Percentiles rank a stretch among this genome's conserved stretches.
Evolutionary conservation across 2,329 filamentous ascomycete genomes (phyloP).

Genomic region (Sporothrix schenckii): DNA sequence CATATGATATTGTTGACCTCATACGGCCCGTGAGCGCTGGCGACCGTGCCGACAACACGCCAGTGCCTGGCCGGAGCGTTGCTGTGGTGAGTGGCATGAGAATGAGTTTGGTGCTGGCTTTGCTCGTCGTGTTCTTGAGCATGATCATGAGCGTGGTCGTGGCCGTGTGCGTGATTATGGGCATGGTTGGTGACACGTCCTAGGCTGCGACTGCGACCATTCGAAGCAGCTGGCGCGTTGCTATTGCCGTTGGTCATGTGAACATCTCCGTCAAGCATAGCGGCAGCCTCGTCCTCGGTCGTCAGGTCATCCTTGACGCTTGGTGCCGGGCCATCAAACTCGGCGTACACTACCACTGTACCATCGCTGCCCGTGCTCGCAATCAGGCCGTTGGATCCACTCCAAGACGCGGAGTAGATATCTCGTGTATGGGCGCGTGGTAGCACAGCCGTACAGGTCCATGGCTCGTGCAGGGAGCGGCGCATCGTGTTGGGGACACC

Average conservation of each 20-base stretch:
- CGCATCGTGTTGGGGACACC: conserved; percentile 90
- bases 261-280: conserved; percentile 33
- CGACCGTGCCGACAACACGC: conserved; percentile 68
- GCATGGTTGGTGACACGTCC: conserved; percentile 35
- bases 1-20: conserved; percentile 92
- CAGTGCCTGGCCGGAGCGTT: conserved; percentile 54
- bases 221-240: neutral
- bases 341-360: conserved; percentile 75
- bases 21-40: conserved; percentile 84
- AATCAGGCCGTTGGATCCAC: conserved; percentile 71
- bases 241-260: conserved; percentile 27
- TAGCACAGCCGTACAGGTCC: conserved; percentile 75
- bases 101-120: neutral
- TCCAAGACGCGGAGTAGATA: conserved; percentile 86
- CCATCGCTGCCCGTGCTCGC: conserved; percentile 92
- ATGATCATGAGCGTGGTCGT: conserved; percentile 1
- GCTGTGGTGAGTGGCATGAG: neutral
- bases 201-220: conserved; percentile 26
- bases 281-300: conserved; percentile 31
- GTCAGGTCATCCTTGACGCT: neutral
- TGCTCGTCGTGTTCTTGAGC: neutral
- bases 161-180: conserved; percentile 30
- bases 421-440: conserved; percentile 77
- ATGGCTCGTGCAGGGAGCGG: conserved; percentile 75
- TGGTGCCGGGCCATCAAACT: conserved; percentile 44